Percentiles rank a stretch among this genome's conserved stretches.
Evolutionary conservation across 2,329 filamentous ascomycete species (phyloP).

Genomic region (Aspergillus intermedius): DNA sequence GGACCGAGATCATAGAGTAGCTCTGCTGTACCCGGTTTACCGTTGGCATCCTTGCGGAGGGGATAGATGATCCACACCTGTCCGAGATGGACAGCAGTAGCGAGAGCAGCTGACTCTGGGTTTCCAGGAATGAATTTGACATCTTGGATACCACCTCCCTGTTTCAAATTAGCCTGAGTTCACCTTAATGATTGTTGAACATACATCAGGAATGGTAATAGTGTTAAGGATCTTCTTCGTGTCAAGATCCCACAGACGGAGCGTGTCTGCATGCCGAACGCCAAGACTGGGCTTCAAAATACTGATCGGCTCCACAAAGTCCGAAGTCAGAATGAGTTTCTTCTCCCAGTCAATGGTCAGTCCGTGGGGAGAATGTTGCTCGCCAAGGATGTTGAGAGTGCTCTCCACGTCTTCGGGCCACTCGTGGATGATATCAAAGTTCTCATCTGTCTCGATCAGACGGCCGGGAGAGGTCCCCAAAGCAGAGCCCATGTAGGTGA

Average conservation of each 20-base stretch:
- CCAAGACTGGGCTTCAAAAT: constrained; percentile 55
- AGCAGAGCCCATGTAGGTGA: constrained; percentile 57
- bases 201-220: constrained; percentile 53
- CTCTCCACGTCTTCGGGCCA: constrained; percentile 53
- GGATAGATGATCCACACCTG: constrained; percentile 62
- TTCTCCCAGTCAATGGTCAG: constrained; percentile 53
- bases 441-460: constrained; percentile 54
- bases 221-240: constrained; percentile 52
- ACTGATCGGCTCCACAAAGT: constrained; percentile 57
- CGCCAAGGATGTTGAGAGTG: constrained; percentile 51
- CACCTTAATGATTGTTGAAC: constrained; percentile 6
- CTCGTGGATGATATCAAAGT: constrained; percentile 57
- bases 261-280: constrained; percentile 50
- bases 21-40: constrained; percentile 53
- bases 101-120: constrained; percentile 52
- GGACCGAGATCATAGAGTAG: constrained; percentile 54
- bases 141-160: constrained; percentile 56
- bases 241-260: constrained; percentile 54
- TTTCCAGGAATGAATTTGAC: constrained; percentile 61
- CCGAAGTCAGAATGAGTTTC: constrained; percentile 54
- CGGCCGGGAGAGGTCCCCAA: constrained; percentile 54
- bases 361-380: constrained; percentile 58
- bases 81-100: constrained; percentile 54
- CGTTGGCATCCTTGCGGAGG: constrained; percentile 49
- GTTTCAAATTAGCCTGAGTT: not conserved